A percentile compares a stretch with the other conserved stretches of the same genome.
Evolutionary conservation across 352 stramenopile genomes (phyloP).

Genomic region (Pythium aristosporum): DNA sequence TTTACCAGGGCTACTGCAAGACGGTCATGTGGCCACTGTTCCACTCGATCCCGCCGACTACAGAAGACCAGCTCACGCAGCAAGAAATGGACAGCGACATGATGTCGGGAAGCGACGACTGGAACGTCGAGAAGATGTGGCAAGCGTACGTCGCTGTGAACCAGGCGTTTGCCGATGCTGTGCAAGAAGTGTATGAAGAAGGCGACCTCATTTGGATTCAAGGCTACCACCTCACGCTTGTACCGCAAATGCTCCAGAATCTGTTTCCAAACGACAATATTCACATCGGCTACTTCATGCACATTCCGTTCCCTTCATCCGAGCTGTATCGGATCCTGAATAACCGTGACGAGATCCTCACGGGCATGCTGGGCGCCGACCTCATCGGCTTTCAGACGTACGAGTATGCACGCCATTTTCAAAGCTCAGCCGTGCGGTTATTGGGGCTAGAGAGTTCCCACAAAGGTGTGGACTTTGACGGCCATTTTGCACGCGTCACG

Average conservation of each 20-base stretch:
- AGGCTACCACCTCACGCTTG: slow-evolving; percentile 88
- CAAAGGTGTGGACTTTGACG: slow-evolving; percentile 87
- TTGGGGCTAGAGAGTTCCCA: slow-evolving; percentile 86
- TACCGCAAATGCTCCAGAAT: slow-evolving; percentile 88
- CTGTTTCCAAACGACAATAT: slow-evolving; percentile 91
- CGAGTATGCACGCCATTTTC: slow-evolving; percentile 89
- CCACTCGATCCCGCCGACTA: slow-evolving; percentile 82
- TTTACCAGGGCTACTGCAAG: slow-evolving; percentile 92
- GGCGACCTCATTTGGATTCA: slow-evolving; percentile 91
- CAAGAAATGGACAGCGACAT: slow-evolving; percentile 45
- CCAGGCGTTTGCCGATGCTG: slow-evolving; percentile 81
- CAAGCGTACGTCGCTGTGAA: slow-evolving; percentile 90
- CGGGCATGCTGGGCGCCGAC: slow-evolving; percentile 83
- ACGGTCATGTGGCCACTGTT: slow-evolving; percentile 91
- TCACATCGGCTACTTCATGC: slow-evolving; percentile 86
- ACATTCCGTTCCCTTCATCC: slow-evolving; percentile 89
- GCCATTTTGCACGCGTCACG: slow-evolving; percentile 86
- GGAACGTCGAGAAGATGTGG: slow-evolving; percentile 85
- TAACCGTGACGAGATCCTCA: slow-evolving; percentile 85
- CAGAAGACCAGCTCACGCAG: slow-evolving; percentile 68
- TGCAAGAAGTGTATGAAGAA: slow-evolving; percentile 87
- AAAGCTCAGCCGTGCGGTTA: slow-evolving; percentile 83
- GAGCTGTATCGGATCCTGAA: slow-evolving; percentile 90
- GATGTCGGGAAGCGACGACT: slow-evolving; percentile 41
- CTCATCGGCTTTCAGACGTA: slow-evolving; percentile 92